These are phyloP conservation scores for Cyclotella baltica DNA, from an alignment of 108 stramenopile species.

Conservation along the genomic window DNA sequence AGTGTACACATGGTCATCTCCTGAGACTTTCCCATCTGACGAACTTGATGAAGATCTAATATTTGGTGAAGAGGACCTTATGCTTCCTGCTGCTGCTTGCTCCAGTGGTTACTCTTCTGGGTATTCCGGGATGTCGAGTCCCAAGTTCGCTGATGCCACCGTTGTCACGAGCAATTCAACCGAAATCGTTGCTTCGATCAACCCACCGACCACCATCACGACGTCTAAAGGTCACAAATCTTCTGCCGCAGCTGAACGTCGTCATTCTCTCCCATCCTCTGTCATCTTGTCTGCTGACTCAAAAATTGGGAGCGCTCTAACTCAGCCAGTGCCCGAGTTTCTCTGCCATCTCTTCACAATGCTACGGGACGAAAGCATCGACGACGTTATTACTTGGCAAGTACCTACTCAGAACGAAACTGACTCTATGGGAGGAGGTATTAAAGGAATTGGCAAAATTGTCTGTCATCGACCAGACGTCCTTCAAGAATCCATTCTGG, in stretches of 20 bases:
- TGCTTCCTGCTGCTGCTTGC: conserved; percentile 3
- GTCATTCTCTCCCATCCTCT: background rate
- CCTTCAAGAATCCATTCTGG: conserved; percentile 48
- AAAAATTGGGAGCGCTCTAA: conserved; percentile 17
- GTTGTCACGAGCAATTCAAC: conserved; percentile 1
- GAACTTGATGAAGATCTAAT: background rate
- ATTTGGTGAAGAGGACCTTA: conserved; percentile 2
- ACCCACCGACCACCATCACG: background rate
- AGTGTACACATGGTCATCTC: background rate
- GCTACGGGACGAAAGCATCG: conserved; percentile 38
- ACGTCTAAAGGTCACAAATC: background rate
- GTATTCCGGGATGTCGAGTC: background rate
- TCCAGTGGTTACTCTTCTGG: background rate
- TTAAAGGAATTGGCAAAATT: conserved; percentile 40
- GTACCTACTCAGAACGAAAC: conserved; percentile 38
- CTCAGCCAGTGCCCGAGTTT: conserved; percentile 58
- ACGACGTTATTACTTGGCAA: conserved; percentile 46
- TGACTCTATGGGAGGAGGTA: conserved; percentile 27
- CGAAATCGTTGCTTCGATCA: background rate
- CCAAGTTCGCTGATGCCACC: conserved; percentile 10
- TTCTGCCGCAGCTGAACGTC: background rate
- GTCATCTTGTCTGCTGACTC: conserved; percentile 1
- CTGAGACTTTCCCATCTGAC: background rate
- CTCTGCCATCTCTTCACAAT: conserved; percentile 61
- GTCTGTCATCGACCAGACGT: conserved; percentile 51